Conservation (phyloP, 805 yeast genomes). For the Saccharomycopsis sp. region DNA sequence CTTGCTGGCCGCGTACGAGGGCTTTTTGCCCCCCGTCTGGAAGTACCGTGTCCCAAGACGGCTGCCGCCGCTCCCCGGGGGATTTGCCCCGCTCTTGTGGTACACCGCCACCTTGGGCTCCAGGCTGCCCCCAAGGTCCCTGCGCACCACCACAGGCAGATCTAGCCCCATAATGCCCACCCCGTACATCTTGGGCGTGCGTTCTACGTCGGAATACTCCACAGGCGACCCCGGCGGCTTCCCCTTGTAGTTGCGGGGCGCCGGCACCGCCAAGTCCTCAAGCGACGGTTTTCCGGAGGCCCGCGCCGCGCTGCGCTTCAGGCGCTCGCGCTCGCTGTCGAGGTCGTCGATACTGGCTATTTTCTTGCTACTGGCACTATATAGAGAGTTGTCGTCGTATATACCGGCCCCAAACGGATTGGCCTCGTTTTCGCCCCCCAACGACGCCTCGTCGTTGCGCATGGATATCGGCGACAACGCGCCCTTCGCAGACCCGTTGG, state of each 20-base stretch:
- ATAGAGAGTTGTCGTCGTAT: conserved; percentile 2
- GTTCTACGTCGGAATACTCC: conserved; percentile 4
- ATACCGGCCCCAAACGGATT: conserved; percentile 14
- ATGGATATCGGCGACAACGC: conserved; percentile 16
- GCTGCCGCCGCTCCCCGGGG: not conserved
- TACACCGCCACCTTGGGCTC: conserved; percentile 2
- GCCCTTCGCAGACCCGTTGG: not conserved
- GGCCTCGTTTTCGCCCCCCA: not conserved
- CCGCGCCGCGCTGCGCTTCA: not conserved
- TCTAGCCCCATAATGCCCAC: conserved; percentile 19
- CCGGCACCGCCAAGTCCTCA: not conserved
- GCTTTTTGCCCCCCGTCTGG: not conserved
- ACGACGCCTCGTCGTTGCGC: conserved; percentile 2
- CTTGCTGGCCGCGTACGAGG: not conserved
- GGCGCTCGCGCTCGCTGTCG: not conserved
- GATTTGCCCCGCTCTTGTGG: conserved; percentile 1
- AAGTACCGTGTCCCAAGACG: not conserved
- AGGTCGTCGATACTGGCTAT: not conserved
- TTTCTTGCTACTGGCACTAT: not conserved
- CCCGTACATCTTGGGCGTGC: conserved; percentile 16
- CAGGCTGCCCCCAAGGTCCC: conserved; percentile 5
- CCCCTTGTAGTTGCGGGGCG: not conserved
- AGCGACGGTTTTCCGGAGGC: conserved; percentile 1
- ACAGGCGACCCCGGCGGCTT: conserved; percentile 4
- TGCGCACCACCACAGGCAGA: conserved; percentile 16